Base-by-base conservation (phyloP, 306 rosid genomes). In the Prunus padus region DNA sequence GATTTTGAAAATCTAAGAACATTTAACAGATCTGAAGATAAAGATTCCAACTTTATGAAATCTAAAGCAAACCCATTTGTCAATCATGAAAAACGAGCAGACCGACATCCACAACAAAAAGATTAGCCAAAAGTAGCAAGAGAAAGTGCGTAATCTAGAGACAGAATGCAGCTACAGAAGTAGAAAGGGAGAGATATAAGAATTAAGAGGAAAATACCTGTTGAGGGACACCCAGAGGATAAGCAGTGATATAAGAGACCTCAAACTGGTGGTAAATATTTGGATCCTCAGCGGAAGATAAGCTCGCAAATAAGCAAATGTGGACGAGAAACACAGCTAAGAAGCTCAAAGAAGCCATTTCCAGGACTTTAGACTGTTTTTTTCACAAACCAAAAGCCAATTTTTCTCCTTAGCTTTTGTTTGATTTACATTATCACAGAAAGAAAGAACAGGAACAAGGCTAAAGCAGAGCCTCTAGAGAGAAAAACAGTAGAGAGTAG, bases 211-310 rank as follows among this genome's bases (percentile, higher is more conserved):
- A 37, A 37, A 25, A 16, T 26, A 85, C 88, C 80, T 85, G 88
- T 72, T 85, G 88, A 61, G 86, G 88, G 23, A 82, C 80, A 31
- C 88, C 88, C 55, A 85, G 79, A 68, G 88, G 88, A 50, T 86
- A 79, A 51, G 82, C 88, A 79, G 88, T 85, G 70, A 85, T 82
- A 82, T 82, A 87, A 72, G 91, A 82, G 82, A 84, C 82, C 52
- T 71, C 91, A 65, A 87, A 84, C 13, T 84, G 44, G 56, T 47
- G 79, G 84, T 11, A 52, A 40, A 71, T 76, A 47, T 65, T 82
- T 23, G 85, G 91, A 87, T 87, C 91, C 71, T 50, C 83, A 45
- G 91, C 91, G 1, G 50, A 80, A 37, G 78, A 77, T 44, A 80
- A 54, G 78, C 83, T 82, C 63, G 65, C 77, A 80, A 84, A 67